Evolutionary conservation across 2,329 filamentous ascomycete species (phyloP), one percentile per base, ranked within the genome.

Genomic region (Trichothecium sympodiale): DNA sequence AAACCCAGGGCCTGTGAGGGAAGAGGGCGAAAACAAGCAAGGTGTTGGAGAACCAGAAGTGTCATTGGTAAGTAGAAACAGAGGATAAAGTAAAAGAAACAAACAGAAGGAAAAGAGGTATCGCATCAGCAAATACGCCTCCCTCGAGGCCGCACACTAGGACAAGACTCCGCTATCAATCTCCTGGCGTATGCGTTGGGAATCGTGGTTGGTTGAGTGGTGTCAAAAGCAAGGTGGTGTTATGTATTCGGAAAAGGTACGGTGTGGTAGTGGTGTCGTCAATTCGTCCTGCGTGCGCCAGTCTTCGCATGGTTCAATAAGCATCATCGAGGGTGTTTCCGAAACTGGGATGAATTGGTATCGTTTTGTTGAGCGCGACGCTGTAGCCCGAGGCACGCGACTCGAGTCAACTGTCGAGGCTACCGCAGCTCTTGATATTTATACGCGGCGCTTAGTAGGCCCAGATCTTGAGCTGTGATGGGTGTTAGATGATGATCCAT

Each of bases 381-480:
- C 31, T 32, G 15, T 23, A 20, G 26, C 17, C 17, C 20, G 26
- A 28, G 15, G 13, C 33, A n/a, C 18, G 16, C 23, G n/a, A 17
- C 8, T 37, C 12, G 13, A 8, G n/a, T 15, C 12, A 9, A 20
- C 33, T 20, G 14, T 37, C 25, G 3, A 18, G 35, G 33, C 17
- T 15, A 25, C 15, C 13, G 29, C 10, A 29, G n/a, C 29, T 29
- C 6, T 23, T 18, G n/a, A 8, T 8, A 23, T 31, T 23, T 5
- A 6, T 6, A 7, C 13, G 27, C 42, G 40, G 41, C 18, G 36
- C 47, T 62, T 80, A 84, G 67, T 82, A 86, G 44, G 83, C 83
- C 83, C 83, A 89, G 59, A 89, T 78, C 74, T 87, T 88, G 61
- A 89, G 80, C 83, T 88, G 44, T 25, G 20, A 9, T 13, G 9